Evolutionary conservation across 2,329 filamentous ascomycete species (phyloP), one percentile per base, ranked within the genome.

Genomic region (Ophiosphaerella narmari): DNA sequence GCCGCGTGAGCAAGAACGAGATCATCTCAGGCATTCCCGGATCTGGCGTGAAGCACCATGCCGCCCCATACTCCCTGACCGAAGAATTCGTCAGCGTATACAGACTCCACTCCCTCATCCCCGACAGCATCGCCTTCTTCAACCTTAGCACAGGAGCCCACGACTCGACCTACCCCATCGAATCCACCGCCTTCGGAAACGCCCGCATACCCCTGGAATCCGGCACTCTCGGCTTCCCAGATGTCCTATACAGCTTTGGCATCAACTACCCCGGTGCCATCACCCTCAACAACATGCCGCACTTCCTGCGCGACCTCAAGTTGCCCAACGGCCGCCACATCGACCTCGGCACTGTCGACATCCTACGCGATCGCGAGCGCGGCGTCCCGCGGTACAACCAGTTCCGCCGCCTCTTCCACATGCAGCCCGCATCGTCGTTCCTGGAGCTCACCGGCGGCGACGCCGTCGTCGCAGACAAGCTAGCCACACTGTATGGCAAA

Each of bases 191-290:
- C 5, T 77, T 77, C 43, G 52, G 62, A 2, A 65, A 70, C 1
- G 68, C 75, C 0, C 62, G 63, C 8, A 61, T 62, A 14, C 71
- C 72, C 0, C 48, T 77, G 14, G 26, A 59, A 12, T 43, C 43
- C 9, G 43, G 46, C 12, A 37, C 42, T 7, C 23, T 66, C 2
- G 37, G 46, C 9, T 65, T 68, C 36, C 54, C 52, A 37, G 62
- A 71, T 41, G 35, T 59, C n/a, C 56, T 71, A 32, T 79, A 79
- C 60, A 75, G 73, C 21, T 79, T 79, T 50, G 77, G 77, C 23
- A 75, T 79, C 61, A 78, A 78, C 60, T 75, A 76, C 51, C 77
- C 77, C 0, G 77, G 77, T 40, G 77, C 77, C 7, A 75, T 80
- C 42, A 78, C 73, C 2, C 60, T 68, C 39, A 69, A 74, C 42